These are phyloP conservation scores for Nemania bipapillata DNA, from an alignment of 2,329 filamentous ascomycete species.

Conservation along the genomic window DNA sequence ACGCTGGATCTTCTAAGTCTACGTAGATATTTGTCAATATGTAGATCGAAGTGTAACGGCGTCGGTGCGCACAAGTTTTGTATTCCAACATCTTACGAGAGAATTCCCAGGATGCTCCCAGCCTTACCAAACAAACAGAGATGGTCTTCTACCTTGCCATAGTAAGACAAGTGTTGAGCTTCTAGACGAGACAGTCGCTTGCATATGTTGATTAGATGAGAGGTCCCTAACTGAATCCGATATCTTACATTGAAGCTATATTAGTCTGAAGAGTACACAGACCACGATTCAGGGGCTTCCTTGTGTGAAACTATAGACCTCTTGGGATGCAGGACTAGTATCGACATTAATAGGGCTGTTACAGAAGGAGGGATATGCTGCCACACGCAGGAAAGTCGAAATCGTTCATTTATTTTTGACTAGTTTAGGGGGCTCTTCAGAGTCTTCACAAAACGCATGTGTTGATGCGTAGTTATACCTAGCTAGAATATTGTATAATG, in stretches of 20 bases:
- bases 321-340: background rate
- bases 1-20: background rate
- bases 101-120: background rate
- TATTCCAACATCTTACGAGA: background rate
- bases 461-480: no score
- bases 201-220: background rate
- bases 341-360: background rate
- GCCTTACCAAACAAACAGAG: background rate
- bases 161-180: background rate
- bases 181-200: no score
- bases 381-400: no score
- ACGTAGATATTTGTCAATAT: background rate
- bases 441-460: no score
- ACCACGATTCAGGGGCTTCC: background rate
- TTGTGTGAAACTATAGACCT: background rate
- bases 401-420: no score
- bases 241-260: background rate
- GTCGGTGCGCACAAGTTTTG: background rate
- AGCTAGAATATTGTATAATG: background rate
- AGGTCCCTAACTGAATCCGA: background rate
- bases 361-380: background rate
- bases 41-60: background rate
- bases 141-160: background rate
- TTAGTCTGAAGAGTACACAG: background rate
- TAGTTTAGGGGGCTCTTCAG: no score